Conservation (phyloP, 768 basidiomycete genomes). For the Tulasnella calospora region DNA sequence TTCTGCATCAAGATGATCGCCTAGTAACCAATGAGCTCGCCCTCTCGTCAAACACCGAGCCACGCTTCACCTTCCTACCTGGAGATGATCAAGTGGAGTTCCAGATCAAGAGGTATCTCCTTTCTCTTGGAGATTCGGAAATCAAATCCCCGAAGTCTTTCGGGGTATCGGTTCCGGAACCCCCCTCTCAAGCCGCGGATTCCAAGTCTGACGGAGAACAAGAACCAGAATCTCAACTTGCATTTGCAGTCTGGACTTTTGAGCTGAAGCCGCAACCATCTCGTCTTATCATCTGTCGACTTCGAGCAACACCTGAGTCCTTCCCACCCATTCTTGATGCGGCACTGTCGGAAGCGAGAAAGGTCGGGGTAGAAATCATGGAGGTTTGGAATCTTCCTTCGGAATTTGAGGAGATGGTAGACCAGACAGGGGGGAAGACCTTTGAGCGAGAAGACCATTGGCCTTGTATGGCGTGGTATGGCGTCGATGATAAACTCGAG, state of each 20-base stretch:
- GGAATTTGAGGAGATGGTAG: slow-evolving; percentile 33
- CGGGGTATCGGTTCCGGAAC: neutral
- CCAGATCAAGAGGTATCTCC: slow-evolving; percentile 33
- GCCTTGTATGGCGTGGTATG: slow-evolving; percentile 50
- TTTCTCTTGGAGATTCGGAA: slow-evolving; percentile 36
- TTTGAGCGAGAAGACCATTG: slow-evolving; percentile 41
- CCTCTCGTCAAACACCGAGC: slow-evolving; percentile 27
- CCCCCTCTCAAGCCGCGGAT: neutral
- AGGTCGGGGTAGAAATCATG: slow-evolving; percentile 38
- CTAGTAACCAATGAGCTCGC: slow-evolving; percentile 36
- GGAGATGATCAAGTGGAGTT: slow-evolving; percentile 39
- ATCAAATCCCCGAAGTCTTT: slow-evolving; percentile 20
- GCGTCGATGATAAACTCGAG: slow-evolving; percentile 32
- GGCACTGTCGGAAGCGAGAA: slow-evolving; percentile 39
- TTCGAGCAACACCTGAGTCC: slow-evolving; percentile 35
- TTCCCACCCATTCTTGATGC: slow-evolving; percentile 40
- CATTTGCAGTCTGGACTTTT: slow-evolving; percentile 47
- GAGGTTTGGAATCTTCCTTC: slow-evolving; percentile 49
- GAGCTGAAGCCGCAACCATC: slow-evolving; percentile 37
- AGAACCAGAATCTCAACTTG: neutral
- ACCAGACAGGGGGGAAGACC: slow-evolving; percentile 36
- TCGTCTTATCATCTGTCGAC: slow-evolving; percentile 45
- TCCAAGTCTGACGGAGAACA: neutral
- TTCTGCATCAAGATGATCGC: slow-evolving; percentile 44
- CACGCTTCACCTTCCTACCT: slow-evolving; percentile 43